Conservation (phyloP, 768 basidiomycete genomes). For the Tephrocybe sp. region DNA sequence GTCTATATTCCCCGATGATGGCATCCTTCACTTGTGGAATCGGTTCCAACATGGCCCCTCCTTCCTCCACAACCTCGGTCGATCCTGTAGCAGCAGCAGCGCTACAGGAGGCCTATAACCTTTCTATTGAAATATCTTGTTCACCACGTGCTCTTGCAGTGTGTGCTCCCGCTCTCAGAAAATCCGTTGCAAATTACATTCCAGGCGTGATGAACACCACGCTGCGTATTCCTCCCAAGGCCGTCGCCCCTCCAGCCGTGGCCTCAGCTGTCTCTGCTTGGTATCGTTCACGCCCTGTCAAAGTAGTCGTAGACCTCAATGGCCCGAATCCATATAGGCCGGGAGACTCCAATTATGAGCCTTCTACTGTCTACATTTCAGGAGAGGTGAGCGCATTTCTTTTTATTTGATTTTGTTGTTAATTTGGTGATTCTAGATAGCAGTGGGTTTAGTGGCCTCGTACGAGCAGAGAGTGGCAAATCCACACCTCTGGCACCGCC, state of each 20-base stretch:
- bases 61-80: background rate
- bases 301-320: conserved; percentile 1
- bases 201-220: background rate
- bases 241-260: background rate
- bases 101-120: background rate
- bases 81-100: background rate
- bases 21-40: background rate
- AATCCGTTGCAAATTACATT: background rate
- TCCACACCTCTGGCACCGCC: background rate
- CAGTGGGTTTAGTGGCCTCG: background rate
- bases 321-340: background rate
- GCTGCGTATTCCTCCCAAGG: background rate
- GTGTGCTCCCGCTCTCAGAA: background rate
- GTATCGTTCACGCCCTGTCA: background rate
- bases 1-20: no score
- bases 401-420: background rate
- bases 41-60: background rate
- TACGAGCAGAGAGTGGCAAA: background rate
- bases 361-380: background rate
- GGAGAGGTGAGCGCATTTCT: background rate
- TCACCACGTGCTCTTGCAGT: background rate
- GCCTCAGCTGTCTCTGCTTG: background rate
- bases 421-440: background rate
- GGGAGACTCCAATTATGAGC: no score
- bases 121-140: background rate